These are phyloP conservation scores for Penicillium arizonense DNA, from an alignment of 495 filamentous ascomycete genomes.

Conservation along the genomic window DNA sequence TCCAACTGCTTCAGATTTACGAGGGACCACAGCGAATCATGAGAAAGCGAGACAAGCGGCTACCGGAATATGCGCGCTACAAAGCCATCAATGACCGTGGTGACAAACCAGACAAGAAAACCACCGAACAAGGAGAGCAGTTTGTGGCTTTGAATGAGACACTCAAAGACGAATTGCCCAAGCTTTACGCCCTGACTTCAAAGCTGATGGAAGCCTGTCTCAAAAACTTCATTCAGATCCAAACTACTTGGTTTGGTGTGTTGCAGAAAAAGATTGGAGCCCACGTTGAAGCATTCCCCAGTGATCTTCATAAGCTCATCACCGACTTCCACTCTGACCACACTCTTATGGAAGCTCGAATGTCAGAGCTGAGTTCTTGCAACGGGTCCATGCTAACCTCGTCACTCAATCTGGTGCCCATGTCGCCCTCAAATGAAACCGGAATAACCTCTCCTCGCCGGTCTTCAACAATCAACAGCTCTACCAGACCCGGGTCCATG, in stretches of 20 bases:
- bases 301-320: constrained; percentile 62
- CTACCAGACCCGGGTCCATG: constrained; percentile 58
- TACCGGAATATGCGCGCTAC: constrained; percentile 83
- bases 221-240: constrained; percentile 76
- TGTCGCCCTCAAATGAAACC: constrained; percentile 48
- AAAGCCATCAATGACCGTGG: constrained; percentile 73
- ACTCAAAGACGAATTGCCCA: constrained; percentile 87
- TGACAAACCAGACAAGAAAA: constrained; percentile 80
- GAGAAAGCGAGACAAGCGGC: constrained; percentile 86
- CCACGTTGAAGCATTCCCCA: constrained; percentile 69
- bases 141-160: constrained; percentile 89
- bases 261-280: constrained; percentile 78
- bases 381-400: constrained; percentile 58
- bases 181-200: constrained; percentile 74
- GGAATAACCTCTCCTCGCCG: constrained; percentile 40
- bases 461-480: constrained; percentile 44
- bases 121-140: constrained; percentile 75
- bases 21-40: constrained; percentile 81
- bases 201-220: constrained; percentile 78
- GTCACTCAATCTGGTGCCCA: constrained; percentile 47
- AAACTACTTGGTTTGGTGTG: constrained; percentile 72
- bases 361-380: constrained; percentile 53
- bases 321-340: constrained; percentile 73
- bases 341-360: constrained; percentile 49
- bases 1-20: constrained; percentile 74